Conservation (phyloP, 805 yeast species). For the Candida qinlingensis region DNA sequence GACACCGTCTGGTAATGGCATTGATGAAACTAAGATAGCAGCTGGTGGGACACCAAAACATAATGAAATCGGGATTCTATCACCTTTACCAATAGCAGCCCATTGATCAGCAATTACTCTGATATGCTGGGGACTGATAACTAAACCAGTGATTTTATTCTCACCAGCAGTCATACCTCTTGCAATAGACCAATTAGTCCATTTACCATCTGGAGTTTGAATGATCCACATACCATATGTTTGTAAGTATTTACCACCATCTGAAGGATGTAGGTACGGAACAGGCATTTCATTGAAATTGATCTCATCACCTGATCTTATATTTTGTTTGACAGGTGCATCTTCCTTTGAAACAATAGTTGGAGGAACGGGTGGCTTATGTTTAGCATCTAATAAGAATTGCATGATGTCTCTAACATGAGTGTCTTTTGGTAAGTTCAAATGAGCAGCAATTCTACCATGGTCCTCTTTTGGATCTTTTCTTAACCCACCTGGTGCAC, state of each 20-base stretch:
- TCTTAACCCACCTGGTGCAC: no score
- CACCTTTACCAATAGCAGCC: constrained; percentile 9
- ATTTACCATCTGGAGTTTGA: constrained; percentile 24
- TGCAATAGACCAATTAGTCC: constrained; percentile 29
- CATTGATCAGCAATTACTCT: constrained; percentile 20
- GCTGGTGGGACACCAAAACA: constrained; percentile 29
- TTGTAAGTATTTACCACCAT: constrained; percentile 26
- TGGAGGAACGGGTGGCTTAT: no score
- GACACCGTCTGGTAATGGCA: constrained; percentile 13
- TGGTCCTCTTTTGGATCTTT: no score
- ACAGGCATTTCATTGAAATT: constrained; percentile 19
- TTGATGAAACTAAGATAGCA: constrained; percentile 19
- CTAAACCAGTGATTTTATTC: constrained; percentile 24
- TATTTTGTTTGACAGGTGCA: constrained; percentile 22
- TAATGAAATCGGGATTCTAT: constrained; percentile 22
- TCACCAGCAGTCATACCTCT: constrained; percentile 24
- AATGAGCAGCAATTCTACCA: no score
- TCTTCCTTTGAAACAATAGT: background rate
- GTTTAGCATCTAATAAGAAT: no score
- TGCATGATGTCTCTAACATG: no score
- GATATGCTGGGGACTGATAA: constrained; percentile 25
- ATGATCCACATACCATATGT: constrained; percentile 26
- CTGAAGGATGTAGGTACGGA: constrained; percentile 21
- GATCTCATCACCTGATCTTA: constrained; percentile 18
- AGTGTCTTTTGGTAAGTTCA: no score